A percentile compares a stretch with the other conserved stretches of the same genome.
Evolutionary conservation across 2,329 filamentous ascomycete genomes (phyloP).

Genomic region (Alternaria postmessia): DNA sequence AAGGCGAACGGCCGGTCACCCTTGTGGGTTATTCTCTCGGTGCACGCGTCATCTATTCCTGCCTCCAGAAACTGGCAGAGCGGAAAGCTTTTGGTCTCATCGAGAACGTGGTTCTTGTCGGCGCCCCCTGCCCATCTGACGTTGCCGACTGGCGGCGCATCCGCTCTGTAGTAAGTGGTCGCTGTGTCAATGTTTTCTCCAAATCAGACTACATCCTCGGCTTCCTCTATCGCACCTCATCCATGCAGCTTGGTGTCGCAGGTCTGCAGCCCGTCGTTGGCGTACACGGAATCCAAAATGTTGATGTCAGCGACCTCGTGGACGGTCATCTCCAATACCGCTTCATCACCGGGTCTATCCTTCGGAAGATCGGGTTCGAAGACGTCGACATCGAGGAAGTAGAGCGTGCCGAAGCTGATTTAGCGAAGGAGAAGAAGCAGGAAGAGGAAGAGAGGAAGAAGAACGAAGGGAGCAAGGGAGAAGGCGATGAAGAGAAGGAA

Average conservation of each 20-base stretch:
- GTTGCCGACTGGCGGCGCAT: conserved; percentile 77
- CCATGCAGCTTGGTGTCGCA: conserved; percentile 81
- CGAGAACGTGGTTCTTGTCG: conserved; percentile 84
- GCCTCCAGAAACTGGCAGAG: conserved; percentile 77
- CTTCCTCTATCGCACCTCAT: conserved; percentile 86
- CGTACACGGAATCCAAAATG: conserved; percentile 70
- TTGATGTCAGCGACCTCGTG: conserved; percentile 61
- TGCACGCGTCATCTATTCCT: conserved; percentile 82
- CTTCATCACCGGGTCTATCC: conserved; percentile 60
- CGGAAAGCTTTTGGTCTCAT: conserved; percentile 83
- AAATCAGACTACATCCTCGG: conserved; percentile 87
- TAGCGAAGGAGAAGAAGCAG: conserved; percentile 55
- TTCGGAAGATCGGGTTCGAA: conserved; percentile 62
- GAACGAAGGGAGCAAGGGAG: conserved; percentile 31
- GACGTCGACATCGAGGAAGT: conserved; percentile 60
- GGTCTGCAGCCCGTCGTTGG: conserved; percentile 78
- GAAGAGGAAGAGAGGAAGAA: conserved; percentile 48
- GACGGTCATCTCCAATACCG: conserved; percentile 61
- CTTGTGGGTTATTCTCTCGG: conserved; percentile 84
- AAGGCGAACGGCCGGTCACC: conserved; percentile 82
- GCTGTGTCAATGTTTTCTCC: conserved; percentile 87
- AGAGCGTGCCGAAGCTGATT: conserved; percentile 55
- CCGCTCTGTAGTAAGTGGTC: conserved; percentile 79
- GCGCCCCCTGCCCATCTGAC: conserved; percentile 78
- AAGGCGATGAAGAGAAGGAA: conserved; percentile 39